Evolutionary conservation across 1,139 yeast species (phyloP), one percentile per base, ranked within the genome.

Genomic region (Zygosaccharomyces sapae): DNA sequence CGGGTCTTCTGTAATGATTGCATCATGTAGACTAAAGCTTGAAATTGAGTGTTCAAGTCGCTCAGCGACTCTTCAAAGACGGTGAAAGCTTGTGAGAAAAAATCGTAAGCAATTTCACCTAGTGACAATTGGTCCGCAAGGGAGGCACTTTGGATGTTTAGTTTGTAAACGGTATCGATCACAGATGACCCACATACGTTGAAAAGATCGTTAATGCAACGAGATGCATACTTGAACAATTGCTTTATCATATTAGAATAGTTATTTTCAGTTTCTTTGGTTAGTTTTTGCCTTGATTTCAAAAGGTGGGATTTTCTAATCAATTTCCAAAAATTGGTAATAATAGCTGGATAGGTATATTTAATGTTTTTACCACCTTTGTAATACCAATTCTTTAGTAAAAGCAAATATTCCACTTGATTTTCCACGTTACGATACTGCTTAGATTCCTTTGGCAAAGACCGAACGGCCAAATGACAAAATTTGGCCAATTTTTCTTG

Each of bases 61-160:
- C 81, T 71, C 9, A 83, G 71, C 25, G 81, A 74, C 60, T 92
- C 97, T 65, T 92, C 98, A 65, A 87, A 92, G 1, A 88, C 78
- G 2, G 90, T 77, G 64, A 89, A 88, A 3, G 95, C 84, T 65
- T 89, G 95, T 27, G 86, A 90, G 67, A 86, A 87, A 58, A 88
- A 82, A 67, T 92, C 98, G 66, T 86, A 87, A n/a, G 92, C 74
- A 33, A 87, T 80, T 47, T 80, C 86, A 44, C 76, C 78, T 10
- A 76, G 60, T 3, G 69, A 71, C 33, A 85, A 72, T 63, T 86
- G 94, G 65, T 92, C 96, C 0, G 97, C 92, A 3, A 86, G 69
- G 1, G 76, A 66, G 0, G 88, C 88, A 34, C 80, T 73, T 49
- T 77, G 72, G 49, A 83, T 65, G 57, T 81, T 69, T 43, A 74